Evolutionary conservation across 148 eudicot genomes (phyloP), one percentile per base, ranked within the genome.

Genomic region (Chenopodium quinoa): DNA sequence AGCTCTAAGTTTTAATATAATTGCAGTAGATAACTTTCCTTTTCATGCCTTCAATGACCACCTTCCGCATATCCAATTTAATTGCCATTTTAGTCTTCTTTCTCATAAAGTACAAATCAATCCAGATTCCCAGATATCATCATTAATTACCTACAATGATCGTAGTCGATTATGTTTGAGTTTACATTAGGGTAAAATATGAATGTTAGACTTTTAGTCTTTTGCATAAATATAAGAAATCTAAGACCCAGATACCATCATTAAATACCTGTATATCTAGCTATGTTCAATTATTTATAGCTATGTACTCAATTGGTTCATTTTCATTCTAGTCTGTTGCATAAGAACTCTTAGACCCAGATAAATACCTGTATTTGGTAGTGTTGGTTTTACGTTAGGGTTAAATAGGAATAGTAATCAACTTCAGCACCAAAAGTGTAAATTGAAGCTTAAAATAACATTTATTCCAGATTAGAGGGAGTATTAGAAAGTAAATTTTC

Each of bases 321-420:
- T 81, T 23, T 84, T 82, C 73, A 46, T 50, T 56, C 17, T 56
- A 56, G 62, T 56, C 6, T 56, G 17, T 56, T 56, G n/a, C 62
- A 56, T 17, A 56, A 56, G 62, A 56, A 56, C 62, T 56, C 62
- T 56, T 56, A 56, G 62, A 56, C 62, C 62, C 19, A 17, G 22
- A 14, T 56, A 56, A 56, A 56, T 56, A 56, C 54, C 54, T 2
- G 62, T 56, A 16, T 56, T 4, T 56, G 62, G 16, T 56, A 22
- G 62, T 56, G 17, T 9, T 12, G 54, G 54, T 9, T 50, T 50
- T 50, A 50, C 12, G 3, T 50, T 11, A 50, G 8, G 44, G 44
- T 40, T 40, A 1, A 52, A 52, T 52, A 52, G 62, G 62, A 17
- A 4, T 56, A 16, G 62, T 56, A 56, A 3, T 56, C 62, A 56